These are phyloP conservation scores for Boletus sensibilis DNA, from an alignment of 768 basidiomycete species.

Conservation along the genomic window DNA sequence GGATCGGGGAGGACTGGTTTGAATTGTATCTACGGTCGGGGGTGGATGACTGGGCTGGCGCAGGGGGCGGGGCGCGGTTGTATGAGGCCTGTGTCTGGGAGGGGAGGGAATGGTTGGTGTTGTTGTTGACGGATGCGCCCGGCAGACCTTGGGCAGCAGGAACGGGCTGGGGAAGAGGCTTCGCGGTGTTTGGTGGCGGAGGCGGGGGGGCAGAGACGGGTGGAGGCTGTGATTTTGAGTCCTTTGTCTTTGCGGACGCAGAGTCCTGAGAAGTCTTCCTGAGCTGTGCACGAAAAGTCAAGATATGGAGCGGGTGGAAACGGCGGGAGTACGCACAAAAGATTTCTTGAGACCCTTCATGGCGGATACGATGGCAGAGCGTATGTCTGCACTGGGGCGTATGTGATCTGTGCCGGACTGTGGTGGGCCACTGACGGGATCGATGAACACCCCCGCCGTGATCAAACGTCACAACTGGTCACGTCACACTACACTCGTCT, in stretches of 20 bases:
- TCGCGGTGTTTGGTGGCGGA: conserved; percentile 63
- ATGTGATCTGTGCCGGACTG: conserved; percentile 6
- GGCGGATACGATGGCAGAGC: conserved; percentile 15
- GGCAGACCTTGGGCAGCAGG: conserved; percentile 38
- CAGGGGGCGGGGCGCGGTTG: conserved; percentile 44
- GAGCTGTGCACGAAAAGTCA: conserved; percentile 45
- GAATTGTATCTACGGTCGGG: conserved; percentile 59
- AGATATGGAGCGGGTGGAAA: conserved; percentile 19
- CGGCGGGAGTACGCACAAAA: conserved; percentile 47
- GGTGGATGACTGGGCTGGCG: conserved; percentile 37
- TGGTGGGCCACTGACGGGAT: conserved; percentile 35
- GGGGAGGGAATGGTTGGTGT: conserved; percentile 39
- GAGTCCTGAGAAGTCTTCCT: conserved; percentile 68
- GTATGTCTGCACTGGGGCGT: conserved; percentile 11
- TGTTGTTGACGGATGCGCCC: conserved; percentile 36
- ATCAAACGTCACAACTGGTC: conserved; percentile 31
- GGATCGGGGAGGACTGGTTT: conserved; percentile 50
- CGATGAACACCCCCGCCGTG: conserved; percentile 39
- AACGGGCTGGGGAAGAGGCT: conserved; percentile 59
- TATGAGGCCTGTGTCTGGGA: conserved; percentile 41
- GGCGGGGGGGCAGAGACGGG: conserved; percentile 47
- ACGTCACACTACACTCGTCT: conserved; percentile 25
- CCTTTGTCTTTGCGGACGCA: conserved; percentile 66
- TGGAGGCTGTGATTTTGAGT: conserved; percentile 48
- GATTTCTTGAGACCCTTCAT: conserved; percentile 91